phyloP scores from a whole-genome alignment of 2,329 filamentous ascomycete species.

The Aspergillus ochraceus region DNA sequence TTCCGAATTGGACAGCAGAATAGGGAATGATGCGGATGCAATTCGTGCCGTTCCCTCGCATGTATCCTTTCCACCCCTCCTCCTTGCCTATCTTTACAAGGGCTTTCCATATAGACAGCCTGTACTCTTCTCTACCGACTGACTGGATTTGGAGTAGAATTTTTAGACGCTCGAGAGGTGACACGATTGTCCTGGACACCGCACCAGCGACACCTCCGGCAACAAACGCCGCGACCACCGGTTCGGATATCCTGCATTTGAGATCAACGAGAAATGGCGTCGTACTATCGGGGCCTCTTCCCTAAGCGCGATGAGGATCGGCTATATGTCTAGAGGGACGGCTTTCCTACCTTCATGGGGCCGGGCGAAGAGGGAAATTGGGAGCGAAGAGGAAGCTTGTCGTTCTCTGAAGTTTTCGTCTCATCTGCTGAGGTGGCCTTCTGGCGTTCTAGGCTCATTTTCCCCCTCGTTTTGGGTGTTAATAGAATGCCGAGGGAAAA shows the following conservation, averaged over 20 bases:
- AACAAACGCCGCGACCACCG: slow-evolving; percentile 86
- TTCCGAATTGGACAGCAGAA: slow-evolving; percentile 96
- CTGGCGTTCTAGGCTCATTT: slow-evolving; percentile 39
- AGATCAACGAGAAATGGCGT: slow-evolving; percentile 25
- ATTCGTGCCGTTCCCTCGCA: slow-evolving; percentile 97
- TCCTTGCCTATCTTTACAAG: slow-evolving; percentile 94
- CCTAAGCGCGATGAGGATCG: slow-evolving; percentile 17
- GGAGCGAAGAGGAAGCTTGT: slow-evolving; percentile 19
- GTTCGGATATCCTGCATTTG: slow-evolving; percentile 65
- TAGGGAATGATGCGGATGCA: slow-evolving; percentile 98
- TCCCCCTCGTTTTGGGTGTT: background rate
- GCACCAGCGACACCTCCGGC: slow-evolving; percentile 92
- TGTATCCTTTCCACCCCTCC: slow-evolving; percentile 95
- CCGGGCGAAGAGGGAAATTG: slow-evolving; percentile 22
- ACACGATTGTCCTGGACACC: slow-evolving; percentile 96
- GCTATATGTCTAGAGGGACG: background rate
- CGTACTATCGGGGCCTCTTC: slow-evolving; percentile 11
- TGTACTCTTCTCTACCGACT: slow-evolving; percentile 86
- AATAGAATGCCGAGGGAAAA: too few relatives aligned
- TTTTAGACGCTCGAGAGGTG: slow-evolving; percentile 91
- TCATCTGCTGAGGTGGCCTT: slow-evolving; percentile 23
- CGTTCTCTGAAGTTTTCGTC: slow-evolving; percentile 18
- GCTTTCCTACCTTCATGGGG: slow-evolving; percentile 23
- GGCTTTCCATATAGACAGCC: slow-evolving; percentile 84
- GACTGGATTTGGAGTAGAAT: slow-evolving; percentile 98